Evolutionary conservation across 306 rosid species (phyloP).

Genomic region (Castanea crenata): DNA sequence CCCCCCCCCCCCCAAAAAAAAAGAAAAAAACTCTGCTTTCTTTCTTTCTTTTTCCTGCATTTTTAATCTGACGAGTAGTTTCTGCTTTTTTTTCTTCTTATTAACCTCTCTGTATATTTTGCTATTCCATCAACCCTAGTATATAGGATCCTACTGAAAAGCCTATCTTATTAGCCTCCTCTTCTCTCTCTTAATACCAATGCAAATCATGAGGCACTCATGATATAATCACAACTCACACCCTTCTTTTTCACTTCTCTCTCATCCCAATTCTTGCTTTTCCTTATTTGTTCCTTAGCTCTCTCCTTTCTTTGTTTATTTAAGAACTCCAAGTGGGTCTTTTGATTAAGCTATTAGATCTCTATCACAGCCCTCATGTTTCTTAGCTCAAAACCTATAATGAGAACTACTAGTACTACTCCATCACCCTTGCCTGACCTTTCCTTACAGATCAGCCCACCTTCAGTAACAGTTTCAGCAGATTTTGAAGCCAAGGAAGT

Average conservation of each 20-base stretch:
- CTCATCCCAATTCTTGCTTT: constrained; percentile 12
- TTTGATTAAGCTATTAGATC: constrained; percentile 21
- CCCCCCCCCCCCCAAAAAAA: background rate
- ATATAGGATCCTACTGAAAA: constrained; percentile 49
- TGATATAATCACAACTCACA: constrained; percentile 50
- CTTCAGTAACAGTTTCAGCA: constrained; percentile 18
- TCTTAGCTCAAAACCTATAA: constrained; percentile 29
- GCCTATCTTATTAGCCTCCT: constrained; percentile 21
- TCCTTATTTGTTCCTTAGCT: background rate
- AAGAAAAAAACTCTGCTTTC: constrained; percentile 25
- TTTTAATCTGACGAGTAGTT: constrained; percentile 22
- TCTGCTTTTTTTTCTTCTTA: constrained; percentile 25
- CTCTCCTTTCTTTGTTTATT: constrained; percentile 8
- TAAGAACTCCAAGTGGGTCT: constrained; percentile 3
- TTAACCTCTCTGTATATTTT: background rate
- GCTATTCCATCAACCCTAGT: constrained; percentile 44
- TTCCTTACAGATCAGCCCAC: constrained; percentile 76
- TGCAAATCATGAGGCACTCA: constrained; percentile 84
- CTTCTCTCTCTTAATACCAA: constrained; percentile 28
- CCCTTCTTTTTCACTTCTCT: background rate
- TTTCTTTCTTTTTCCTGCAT: constrained; percentile 32
- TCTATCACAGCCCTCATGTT: constrained; percentile 27
- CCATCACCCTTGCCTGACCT: constrained; percentile 56
- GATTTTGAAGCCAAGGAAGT: constrained; percentile 32
- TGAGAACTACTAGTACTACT: constrained; percentile 13